Evolutionary conservation across 192 early-diverging fungal species (phyloP), one percentile per base, ranked within the genome.

Genomic region (Podila minutissima): DNA sequence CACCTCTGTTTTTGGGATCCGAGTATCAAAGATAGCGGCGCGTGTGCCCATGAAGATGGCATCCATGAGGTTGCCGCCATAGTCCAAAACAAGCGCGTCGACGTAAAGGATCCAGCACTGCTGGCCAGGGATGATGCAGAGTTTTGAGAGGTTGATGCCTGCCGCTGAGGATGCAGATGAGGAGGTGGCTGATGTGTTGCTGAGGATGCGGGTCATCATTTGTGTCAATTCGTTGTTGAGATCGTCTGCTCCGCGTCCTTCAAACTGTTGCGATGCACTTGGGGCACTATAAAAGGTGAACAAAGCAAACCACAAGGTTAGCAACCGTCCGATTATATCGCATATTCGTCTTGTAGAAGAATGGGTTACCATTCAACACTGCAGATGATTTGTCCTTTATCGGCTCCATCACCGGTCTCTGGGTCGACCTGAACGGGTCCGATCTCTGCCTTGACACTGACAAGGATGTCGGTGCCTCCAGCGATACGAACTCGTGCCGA

Each of bases 361-460:
- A 1, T 46, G 15, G 41, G 11, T 15, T 87, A 92, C 92, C 96
- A 99, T 74, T 98, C 98, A 2, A 98, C 96, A 69, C 90, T 92
- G 86, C 95, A 97, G 15, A 93, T 78, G 31, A 99, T 88, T 50
- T 91, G 82, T 22, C 95, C 94, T 4, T 87, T 73, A 59, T 91
- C 87, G 53, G 83, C 90, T 28, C 87, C 87, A 67, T 91, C 91
- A 53, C 84, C 87, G 10, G 84, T 87, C 71, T 73, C 77, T 53
- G 77, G 55, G 11, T 90, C 77, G 60, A 89, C 84, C 15, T 88
- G 84, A 66, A 88, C 89, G 50, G 87, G 86, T 19, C 93, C 94
- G 62, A 98, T 92, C 70, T 97, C 95, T 13, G 95, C 95, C 79
- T 98, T 99, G 71, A 99, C 90, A 20, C 98, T 97, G 28, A 98